Evolutionary conservation across 1,284 basidiomycete genomes (phyloP), one percentile per base, ranked within the genome.

Genomic region (Ganoderma lingzhi): DNA sequence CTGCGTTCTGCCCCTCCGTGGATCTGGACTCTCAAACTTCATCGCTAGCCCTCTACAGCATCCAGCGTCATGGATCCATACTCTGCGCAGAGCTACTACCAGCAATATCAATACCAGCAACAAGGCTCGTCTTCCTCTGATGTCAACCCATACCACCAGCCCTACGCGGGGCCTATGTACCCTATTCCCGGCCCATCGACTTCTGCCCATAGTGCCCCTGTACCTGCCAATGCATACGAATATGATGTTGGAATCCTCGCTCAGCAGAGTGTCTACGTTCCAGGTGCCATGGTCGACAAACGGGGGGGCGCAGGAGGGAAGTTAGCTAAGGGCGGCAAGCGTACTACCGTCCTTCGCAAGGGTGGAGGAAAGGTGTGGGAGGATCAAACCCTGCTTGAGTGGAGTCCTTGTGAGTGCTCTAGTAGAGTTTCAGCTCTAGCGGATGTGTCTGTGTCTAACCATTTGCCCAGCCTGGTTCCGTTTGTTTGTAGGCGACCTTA

Each of bases 311-410:
- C 93, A 4, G 93, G 94, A 66, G 93, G 93, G 2, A 95, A 94
- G 79, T 83, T 93, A 62, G 92, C 93, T 0, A 96, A 95, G 80
- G 95, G 96, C 66, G 95, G 96, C 61, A 98, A 97, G 82, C 86
- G 98, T 61, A 93, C 92, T 63, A 99, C 98, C 3, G 98, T 99
- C 12, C 82, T 99, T 64, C 87, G 98, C 45, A 98, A 98, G 80
- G 97, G 96, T 0, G 96, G 88, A 62, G 98, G 98, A 28, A 96
- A 96, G 81, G 90, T 95, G 17, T 99, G 97, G 96, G 98, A 99
- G 81, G 98, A 99, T 80, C 95, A 96, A 80, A 98, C 96, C 2
- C 84, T 99, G 64, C 82, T 99, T 19, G 98, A 99, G 73, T 99
- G 98, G 98, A 98, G 97, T 82, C 94, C 98, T 60, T 90, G 96